Base-by-base conservation (phyloP, 2,329 filamentous ascomycete species). In the Xylariaceae sp. region DNA sequence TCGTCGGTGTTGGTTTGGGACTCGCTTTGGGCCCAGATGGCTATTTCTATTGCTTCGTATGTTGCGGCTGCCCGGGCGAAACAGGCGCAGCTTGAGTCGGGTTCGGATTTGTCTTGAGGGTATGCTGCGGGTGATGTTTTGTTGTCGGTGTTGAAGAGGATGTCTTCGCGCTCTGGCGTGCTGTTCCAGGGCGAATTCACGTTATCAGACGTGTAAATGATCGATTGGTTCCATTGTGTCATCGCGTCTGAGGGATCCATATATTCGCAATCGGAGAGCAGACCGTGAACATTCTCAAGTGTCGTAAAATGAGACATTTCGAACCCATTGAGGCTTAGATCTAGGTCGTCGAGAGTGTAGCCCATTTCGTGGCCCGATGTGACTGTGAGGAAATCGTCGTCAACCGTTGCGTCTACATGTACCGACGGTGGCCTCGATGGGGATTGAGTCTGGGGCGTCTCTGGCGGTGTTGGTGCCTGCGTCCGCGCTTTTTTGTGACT, bases 31-130 rank as follows among this genome's bases (percentile, higher is more conserved):
- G 47, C 48, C 58, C 58, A 60, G 7, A 53, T 47, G 19, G 55
- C 53, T n/a, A 58, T 40, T 30, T 60, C 58, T 26, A 60, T 58
- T 26, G 56, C 50, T 19, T 60, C 58, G 30, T 58, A 48, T 22
- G 55, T 58, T 46, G 37, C 50, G n/a, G 56, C 32, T 10, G 56
- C 58, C 36, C 51, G 58, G 12, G 47, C 54, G 49, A 56, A 58
- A 29, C 58, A 60, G 10, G 55, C 47, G 36, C 58, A 60, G 47
- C 26, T 52, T 7, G 56, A 56, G 30, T 58, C 54, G 21, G 41
- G 49, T 29, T 58, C 54, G 21, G 41, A 47, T 29, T 46, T 37
- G 3, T 21, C 46, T 16, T 46, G 49, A 2, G 54, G 52, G 39
- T 51, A 56, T 7, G 29, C 34, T 13, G 39, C 32, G 4, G 57